Evolutionary conservation across 2,329 filamentous ascomycete species (phyloP), one percentile per base, ranked within the genome.

Genomic region (Nemania sp.): DNA sequence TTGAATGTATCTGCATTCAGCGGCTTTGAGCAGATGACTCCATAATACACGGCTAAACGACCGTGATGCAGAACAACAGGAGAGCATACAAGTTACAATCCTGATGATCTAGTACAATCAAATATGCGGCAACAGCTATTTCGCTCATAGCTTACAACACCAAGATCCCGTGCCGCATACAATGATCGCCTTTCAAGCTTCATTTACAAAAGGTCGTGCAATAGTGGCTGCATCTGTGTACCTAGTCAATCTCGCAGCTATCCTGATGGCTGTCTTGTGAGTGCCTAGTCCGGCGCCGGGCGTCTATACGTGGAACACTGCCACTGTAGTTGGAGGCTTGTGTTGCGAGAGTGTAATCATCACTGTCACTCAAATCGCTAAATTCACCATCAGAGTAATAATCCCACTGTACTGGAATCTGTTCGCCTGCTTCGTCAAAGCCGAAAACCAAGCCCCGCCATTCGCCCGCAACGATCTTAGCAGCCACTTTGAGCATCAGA

Each of bases 401-500:
- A 64, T 86, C 82, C 83, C 83, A 86, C 41, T 81, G 75, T 3
- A 84, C 82, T 2, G 79, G 77, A 22, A 83, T 80, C 53, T 72
- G 68, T 63, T 81, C 79, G 7, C 80, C 81, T 14, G 72, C 68
- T 50, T 84, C 81, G 26, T 76, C 77, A 47, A 77, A 73, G 9
- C 81, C 81, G 45, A 79, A 77, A 47, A 83, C 76, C 61, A 81
- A 72, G 57, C 82, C 88, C 65, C 81, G 75, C 86, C 80, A 84
- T 72, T 82, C 78, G 15, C 81, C 83, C 24, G 78, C 77, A 1
- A 86, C 81, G 57, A 96, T 90, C 57, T 83, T 85, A 0, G 89
- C 86, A 1, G 91, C 90, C 52, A 96, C 90, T 51, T 85, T 84
- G 4, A 96, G 80, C 79, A 96, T 91, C 34, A 96, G 76, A 22